Evolutionary conservation across 768 basidiomycete species (phyloP), one percentile per base, ranked within the genome.

Genomic region (Chalciporus piperatus): DNA sequence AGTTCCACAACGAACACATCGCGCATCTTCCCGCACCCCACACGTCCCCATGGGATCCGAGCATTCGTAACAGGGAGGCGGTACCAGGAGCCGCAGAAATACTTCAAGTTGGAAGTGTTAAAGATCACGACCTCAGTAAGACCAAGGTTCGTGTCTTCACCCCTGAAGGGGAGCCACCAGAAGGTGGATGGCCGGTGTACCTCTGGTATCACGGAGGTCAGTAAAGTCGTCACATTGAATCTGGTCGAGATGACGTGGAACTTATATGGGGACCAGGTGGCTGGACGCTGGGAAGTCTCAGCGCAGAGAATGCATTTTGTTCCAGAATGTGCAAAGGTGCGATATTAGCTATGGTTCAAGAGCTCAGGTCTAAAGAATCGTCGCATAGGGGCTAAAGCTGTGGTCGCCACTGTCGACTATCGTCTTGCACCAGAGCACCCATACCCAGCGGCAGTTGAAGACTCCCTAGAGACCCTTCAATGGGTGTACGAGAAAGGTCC

Each of bases 171-270:
- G 72, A 77, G 41, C 59, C 71, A 0, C 85, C 85, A 0, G 61
- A 59, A 2, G 66, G 64, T 0, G 87, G 87, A 16, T 89, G 87
- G 87, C 86, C 86, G 0, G 77, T 82, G 2, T 79, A 89, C 53
- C 75, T 87, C 40, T 89, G 78, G 75, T 87, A 83, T 63, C 88
- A 89, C 55, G 88, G 88, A 47, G 87, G 87, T 80, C 53, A 48
- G 75, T 57, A 9, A 11, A 22, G 22, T 22, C 13, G n/a, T 41
- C 19, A 19, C 33, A 8, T 39, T 35, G 13, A 37, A 32, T 3
- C 4, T 14, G 27, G 7, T 4, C 39, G 16, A 37, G 14, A 22
- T 25, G 16, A 14, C 4, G 13, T 28, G 16, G 16, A 40, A 4
- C 38, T 59, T 22, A 55, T 40, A 11, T 16, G 45, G 41, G 5